These are phyloP conservation scores for Aspergillus hancockii DNA, from an alignment of 495 filamentous ascomycete genomes.

Conservation along the genomic window DNA sequence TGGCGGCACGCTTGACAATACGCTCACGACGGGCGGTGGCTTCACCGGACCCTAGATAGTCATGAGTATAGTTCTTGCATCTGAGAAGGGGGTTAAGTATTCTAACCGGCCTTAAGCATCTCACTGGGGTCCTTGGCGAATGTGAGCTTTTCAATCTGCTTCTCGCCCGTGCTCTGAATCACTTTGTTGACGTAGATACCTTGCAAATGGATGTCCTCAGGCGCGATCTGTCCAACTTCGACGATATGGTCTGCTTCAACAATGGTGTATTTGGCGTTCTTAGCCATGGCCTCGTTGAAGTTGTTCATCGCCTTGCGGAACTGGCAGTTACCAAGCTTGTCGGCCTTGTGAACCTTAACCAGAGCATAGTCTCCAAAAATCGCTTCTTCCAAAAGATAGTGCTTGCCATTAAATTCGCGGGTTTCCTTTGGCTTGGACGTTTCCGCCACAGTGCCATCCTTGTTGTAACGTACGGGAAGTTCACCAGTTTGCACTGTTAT, in stretches of 20 bases:
- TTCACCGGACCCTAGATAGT: constrained; percentile 62
- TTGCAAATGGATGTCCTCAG: constrained; percentile 76
- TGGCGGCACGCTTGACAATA: constrained; percentile 81
- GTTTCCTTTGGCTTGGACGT: constrained; percentile 79
- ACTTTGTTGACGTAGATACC: constrained; percentile 88
- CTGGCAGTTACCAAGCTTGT: constrained; percentile 85
- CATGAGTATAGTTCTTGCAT: background rate
- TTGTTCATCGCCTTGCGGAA: constrained; percentile 84
- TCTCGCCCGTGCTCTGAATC: constrained; percentile 69
- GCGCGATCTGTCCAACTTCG: constrained; percentile 73
- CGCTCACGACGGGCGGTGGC: constrained; percentile 74
- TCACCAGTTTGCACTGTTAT: constrained; percentile 72
- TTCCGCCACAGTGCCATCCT: constrained; percentile 70
- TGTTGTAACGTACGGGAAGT: constrained; percentile 77
- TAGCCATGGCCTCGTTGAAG: constrained; percentile 88
- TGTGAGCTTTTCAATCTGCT: constrained; percentile 81
- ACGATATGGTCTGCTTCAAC: constrained; percentile 91
- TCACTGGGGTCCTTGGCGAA: constrained; percentile 65
- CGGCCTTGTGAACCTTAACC: constrained; percentile 83
- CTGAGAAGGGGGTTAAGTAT: background rate
- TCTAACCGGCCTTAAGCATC: constrained; percentile 49
- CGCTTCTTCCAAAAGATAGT: constrained; percentile 79
- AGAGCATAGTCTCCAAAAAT: constrained; percentile 87
- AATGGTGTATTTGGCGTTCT: constrained; percentile 83
- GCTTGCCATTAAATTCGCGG: constrained; percentile 80